phyloP scores from a whole-genome alignment of 768 basidiomycete genomes.

The Glaciozyma antarctica region DNA sequence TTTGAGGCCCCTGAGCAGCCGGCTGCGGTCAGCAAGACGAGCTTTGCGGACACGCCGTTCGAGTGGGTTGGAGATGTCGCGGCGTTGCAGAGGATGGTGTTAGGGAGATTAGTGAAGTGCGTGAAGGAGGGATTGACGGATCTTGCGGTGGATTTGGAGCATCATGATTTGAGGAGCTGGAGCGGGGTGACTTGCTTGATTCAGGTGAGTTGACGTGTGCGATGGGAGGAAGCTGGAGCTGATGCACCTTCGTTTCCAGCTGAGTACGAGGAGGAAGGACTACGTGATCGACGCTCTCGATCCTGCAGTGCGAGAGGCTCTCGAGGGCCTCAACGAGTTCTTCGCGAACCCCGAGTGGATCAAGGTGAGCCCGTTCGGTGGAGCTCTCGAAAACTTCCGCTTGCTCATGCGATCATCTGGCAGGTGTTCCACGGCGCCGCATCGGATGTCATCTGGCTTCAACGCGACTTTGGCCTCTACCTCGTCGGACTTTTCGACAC shows the following conservation, averaged over 20 bases:
- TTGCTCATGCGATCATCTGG: not conserved
- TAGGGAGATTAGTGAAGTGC: constrained; percentile 46
- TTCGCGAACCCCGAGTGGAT: constrained; percentile 75
- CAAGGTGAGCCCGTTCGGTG: constrained; percentile 54
- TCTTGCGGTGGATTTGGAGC: constrained; percentile 88
- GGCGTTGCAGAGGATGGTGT: constrained; percentile 56
- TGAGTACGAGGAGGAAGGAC: constrained; percentile 61
- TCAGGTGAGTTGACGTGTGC: constrained; percentile 55
- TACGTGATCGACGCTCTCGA: constrained; percentile 76
- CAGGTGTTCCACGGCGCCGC: constrained; percentile 93
- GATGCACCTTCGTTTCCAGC: constrained; percentile 26
- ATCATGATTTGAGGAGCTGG: constrained; percentile 79
- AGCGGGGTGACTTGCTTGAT: constrained; percentile 83
- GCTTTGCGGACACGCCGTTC: constrained; percentile 60
- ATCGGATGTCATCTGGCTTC: constrained; percentile 89
- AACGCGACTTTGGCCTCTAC: constrained; percentile 88
- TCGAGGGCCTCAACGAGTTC: constrained; percentile 61
- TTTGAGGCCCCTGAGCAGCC: constrained; percentile 27
- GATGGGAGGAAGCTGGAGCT: not conserved
- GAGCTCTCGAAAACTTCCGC: not conserved
- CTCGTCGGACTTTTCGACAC: constrained; percentile 96
- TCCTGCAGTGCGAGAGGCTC: constrained; percentile 54
- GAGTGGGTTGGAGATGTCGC: constrained; percentile 58
- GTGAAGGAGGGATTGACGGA: constrained; percentile 43
- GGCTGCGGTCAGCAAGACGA: constrained; percentile 7